Percentiles rank a stretch among this genome's conserved stretches.
Evolutionary conservation across 2,329 filamentous ascomycete species (phyloP).

Genomic region (Elsinoe fawcettii): DNA sequence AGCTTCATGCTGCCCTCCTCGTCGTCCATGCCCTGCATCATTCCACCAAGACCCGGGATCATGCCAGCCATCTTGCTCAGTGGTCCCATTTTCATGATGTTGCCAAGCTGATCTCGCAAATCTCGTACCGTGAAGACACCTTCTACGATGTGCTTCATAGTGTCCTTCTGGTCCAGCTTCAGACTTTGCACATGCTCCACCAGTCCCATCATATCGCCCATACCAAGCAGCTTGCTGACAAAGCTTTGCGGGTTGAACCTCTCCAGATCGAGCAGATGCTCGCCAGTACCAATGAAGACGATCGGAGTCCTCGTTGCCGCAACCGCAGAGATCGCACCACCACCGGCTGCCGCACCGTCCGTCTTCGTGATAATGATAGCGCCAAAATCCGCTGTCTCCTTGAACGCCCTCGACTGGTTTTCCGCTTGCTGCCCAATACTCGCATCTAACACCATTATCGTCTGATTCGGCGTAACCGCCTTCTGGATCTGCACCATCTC

Average conservation of each 20-base stretch:
- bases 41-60: slow-evolving; percentile 88
- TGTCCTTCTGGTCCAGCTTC: slow-evolving; percentile 95
- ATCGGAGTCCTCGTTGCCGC: slow-evolving; percentile 95
- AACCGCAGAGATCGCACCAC: slow-evolving; percentile 94
- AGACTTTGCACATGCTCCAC: slow-evolving; percentile 95
- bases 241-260: slow-evolving; percentile 89
- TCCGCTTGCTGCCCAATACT: slow-evolving; percentile 96
- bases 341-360: slow-evolving; percentile 88
- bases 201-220: slow-evolving; percentile 92
- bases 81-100: slow-evolving; percentile 99
- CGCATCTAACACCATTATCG: slow-evolving; percentile 94
- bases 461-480: slow-evolving; percentile 87
- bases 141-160: slow-evolving; percentile 97
- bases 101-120: slow-evolving; percentile 86
- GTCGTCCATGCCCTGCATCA: slow-evolving; percentile 96
- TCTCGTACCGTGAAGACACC: slow-evolving; percentile 95
- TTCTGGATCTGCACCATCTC: slow-evolving; percentile 97
- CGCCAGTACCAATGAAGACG: slow-evolving; percentile 94
- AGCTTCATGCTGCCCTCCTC: slow-evolving; percentile 90
- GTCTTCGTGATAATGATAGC: slow-evolving; percentile 99
- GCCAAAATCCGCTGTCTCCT: slow-evolving; percentile 92
- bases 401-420: slow-evolving; percentile 91
- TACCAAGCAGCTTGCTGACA: slow-evolving; percentile 85
- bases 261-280: slow-evolving; percentile 93
- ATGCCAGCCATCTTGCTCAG: slow-evolving; percentile 96